Percentiles rank a stretch among this genome's conserved stretches.
Conservation (phyloP, 768 basidiomycete species). For the Auricularia heimuer region DNA sequence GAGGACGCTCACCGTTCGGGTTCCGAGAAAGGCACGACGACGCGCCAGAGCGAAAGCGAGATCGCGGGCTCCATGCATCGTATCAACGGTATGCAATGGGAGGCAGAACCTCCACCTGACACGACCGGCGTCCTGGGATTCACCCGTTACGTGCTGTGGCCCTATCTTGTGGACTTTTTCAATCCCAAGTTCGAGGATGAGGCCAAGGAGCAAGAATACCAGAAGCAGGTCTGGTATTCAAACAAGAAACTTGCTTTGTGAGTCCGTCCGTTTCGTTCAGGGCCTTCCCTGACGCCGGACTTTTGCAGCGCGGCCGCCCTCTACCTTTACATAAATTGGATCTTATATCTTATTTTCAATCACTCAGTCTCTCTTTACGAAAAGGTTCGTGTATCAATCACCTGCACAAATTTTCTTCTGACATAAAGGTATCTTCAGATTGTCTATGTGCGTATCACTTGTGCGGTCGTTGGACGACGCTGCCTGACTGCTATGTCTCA, state of each 20-base stretch:
- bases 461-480: background rate
- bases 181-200: conserved; percentile 14
- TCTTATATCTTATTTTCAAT: conserved; percentile 6
- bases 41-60: conserved; percentile 2
- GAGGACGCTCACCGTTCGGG: conserved; percentile 10
- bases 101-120: background rate
- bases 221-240: conserved; percentile 16
- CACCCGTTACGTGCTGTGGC: conserved; percentile 9
- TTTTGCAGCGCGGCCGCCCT: background rate
- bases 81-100: background rate
- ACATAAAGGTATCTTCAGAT: background rate
- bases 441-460: background rate
- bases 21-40: conserved; percentile 12
- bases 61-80: background rate
- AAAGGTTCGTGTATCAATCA: background rate
- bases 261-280: background rate
- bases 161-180: background rate
- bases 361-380: conserved; percentile 1
- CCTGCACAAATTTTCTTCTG: background rate
- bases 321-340: conserved; percentile 6
- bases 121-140: conserved; percentile 10
- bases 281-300: background rate
- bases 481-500: background rate
- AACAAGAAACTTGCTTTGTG: conserved; percentile 12
- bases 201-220: conserved; percentile 15